A percentile compares a stretch with the other conserved stretches of the same genome.
Evolutionary conservation across 352 stramenopile species (phyloP).

Genomic region (Globisporangium parvum): DNA sequence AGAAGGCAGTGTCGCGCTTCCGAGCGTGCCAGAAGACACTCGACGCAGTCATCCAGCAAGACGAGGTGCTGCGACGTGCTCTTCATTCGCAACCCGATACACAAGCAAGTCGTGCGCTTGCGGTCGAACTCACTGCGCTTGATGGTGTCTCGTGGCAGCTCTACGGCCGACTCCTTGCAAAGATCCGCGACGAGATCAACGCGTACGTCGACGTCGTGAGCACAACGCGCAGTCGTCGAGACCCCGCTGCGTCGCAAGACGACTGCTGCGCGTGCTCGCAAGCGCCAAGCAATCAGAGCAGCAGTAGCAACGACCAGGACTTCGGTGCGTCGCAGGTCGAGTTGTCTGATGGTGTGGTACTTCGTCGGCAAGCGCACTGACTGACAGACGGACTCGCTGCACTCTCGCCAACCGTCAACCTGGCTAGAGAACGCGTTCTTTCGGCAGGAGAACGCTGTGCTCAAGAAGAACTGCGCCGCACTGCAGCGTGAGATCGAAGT

Average conservation of each 20-base stretch:
- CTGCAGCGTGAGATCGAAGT: constrained; percentile 50
- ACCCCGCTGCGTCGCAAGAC: not conserved
- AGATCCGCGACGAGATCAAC: constrained; percentile 60
- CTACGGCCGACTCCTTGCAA: constrained; percentile 43
- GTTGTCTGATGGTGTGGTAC: not conserved
- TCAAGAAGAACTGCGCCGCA: constrained; percentile 40
- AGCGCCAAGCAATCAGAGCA: constrained; percentile 14
- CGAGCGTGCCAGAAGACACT: constrained; percentile 45
- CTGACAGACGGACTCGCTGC: not conserved
- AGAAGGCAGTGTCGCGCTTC: constrained; percentile 43
- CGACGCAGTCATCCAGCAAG: constrained; percentile 45
- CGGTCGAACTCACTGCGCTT: not conserved
- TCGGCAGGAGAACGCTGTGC: constrained; percentile 43
- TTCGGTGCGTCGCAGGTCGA: constrained; percentile 10
- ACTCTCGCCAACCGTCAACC: not conserved
- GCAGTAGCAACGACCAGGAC: constrained; percentile 11
- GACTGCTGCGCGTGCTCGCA: not conserved
- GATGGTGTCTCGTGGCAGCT: constrained; percentile 18
- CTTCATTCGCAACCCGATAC: not conserved
- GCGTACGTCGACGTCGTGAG: constrained; percentile 31
- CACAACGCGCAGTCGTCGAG: constrained; percentile 14
- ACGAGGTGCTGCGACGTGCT: constrained; percentile 29
- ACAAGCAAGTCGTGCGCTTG: not conserved
- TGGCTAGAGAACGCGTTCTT: constrained; percentile 36
- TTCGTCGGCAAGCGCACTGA: not conserved